phyloP scores from a whole-genome alignment of 495 filamentous ascomycete genomes.

The Daldinia loculata region DNA sequence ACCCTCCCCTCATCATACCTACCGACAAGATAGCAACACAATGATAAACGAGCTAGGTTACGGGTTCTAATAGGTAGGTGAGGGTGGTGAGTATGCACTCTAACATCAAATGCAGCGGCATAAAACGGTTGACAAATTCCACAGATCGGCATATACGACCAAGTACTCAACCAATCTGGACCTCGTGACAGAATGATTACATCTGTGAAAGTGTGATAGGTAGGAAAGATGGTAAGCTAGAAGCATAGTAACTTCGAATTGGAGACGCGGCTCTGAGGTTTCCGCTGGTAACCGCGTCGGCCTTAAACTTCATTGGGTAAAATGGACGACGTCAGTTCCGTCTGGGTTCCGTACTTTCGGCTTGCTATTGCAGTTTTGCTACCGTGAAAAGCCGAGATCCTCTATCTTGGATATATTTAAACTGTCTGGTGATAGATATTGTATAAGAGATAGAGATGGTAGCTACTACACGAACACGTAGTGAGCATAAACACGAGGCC shows the following conservation, averaged over 20 bases:
- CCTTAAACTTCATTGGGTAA: slow-evolving; percentile 32
- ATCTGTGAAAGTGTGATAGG: slow-evolving; percentile 28
- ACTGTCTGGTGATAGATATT: neutral
- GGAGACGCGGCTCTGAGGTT: slow-evolving; percentile 14
- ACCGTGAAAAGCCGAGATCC: slow-evolving; percentile 37
- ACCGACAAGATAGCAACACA: neutral
- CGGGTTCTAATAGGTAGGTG: slow-evolving; percentile 18
- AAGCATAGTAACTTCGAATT: neutral
- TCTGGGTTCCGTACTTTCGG: slow-evolving; percentile 15
- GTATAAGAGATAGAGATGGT: neutral
- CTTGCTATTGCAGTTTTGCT: neutral
- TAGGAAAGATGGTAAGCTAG: slow-evolving; percentile 5
- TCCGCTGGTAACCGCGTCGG: slow-evolving; percentile 29
- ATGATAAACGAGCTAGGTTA: neutral
- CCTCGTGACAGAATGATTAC: slow-evolving; percentile 28
- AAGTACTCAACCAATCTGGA: neutral
- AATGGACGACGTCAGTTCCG: slow-evolving; percentile 31
- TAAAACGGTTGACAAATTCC: slow-evolving; percentile 18
- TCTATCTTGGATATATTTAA: neutral
- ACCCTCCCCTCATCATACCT: no score
- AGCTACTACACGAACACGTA: neutral
- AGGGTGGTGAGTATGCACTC: neutral
- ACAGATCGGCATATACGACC: slow-evolving; percentile 16
- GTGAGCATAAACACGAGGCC: neutral
- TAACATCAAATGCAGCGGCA: slow-evolving; percentile 24